Conservation (phyloP, 306 rosid genomes). For the Lithocarpus polystachyus region DNA sequence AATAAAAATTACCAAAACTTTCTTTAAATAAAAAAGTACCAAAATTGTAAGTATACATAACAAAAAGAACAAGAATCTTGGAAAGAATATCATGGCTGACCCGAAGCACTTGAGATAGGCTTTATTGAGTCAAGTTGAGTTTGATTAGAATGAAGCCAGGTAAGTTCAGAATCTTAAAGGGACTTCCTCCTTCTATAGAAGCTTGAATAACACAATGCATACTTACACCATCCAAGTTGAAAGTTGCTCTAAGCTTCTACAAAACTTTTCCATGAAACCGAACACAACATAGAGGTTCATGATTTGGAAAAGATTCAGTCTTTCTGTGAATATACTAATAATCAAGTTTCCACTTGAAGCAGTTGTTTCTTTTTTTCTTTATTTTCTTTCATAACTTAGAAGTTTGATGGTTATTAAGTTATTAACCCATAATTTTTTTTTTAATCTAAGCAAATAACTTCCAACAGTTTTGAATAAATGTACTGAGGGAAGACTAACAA, state of each 20-base stretch:
- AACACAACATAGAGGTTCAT: background rate
- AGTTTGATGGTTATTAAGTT: background rate
- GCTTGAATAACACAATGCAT: background rate
- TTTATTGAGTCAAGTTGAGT: constrained; percentile 8
- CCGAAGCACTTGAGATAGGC: background rate
- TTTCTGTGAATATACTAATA: background rate
- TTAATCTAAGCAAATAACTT: background rate
- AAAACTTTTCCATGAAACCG: background rate
- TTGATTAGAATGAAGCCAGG: background rate
- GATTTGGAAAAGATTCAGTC: background rate
- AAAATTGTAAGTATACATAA: background rate
- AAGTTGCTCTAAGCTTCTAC: background rate
- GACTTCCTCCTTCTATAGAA: constrained; percentile 4
- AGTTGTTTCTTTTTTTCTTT: background rate
- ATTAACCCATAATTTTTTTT: background rate
- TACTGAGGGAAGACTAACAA: background rate
- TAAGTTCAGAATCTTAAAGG: background rate
- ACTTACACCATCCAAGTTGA: background rate
- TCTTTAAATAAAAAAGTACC: background rate
- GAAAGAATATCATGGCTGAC: background rate
- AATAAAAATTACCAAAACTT: no score
- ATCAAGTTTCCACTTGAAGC: background rate
- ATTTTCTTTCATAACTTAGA: background rate
- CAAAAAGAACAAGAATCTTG: constrained; percentile 3
- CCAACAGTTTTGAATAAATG: background rate